Evolutionary conservation across 2,329 filamentous ascomycete species (phyloP).

Genomic region (Decorospora gaudefroyi): DNA sequence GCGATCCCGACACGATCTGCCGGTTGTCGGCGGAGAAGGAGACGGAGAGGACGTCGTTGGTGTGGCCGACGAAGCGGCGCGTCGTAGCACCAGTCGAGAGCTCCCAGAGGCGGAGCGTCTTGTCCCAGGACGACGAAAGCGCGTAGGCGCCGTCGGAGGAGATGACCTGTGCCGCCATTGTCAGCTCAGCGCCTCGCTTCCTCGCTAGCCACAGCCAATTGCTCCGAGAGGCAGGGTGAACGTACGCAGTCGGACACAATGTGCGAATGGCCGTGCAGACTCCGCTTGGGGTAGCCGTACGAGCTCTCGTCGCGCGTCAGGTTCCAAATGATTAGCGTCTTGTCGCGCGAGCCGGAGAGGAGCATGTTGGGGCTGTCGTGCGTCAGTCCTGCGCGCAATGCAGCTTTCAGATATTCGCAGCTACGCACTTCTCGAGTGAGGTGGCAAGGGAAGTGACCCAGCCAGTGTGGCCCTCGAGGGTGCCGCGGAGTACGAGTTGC

Average conservation of each 20-base stretch:
- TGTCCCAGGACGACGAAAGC: slow-evolving; percentile 98
- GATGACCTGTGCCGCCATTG: slow-evolving; percentile 73
- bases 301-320: slow-evolving; percentile 96
- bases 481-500: slow-evolving; percentile 94
- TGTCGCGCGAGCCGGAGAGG: slow-evolving; percentile 95
- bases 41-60: slow-evolving; percentile 98
- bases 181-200: slow-evolving; percentile 37
- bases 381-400: slow-evolving; percentile 41
- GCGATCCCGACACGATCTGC: slow-evolving; percentile 98
- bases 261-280: slow-evolving; percentile 98
- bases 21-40: slow-evolving; percentile 99
- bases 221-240: slow-evolving; percentile 43
- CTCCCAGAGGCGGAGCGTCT: slow-evolving; percentile 99
- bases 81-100: slow-evolving; percentile 96
- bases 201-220: slow-evolving; percentile 37
- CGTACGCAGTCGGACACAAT: slow-evolving; percentile 99
- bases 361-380: slow-evolving; percentile 92
- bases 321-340: slow-evolving; percentile 99
- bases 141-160: slow-evolving; percentile 99
- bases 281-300: slow-evolving; percentile 99
- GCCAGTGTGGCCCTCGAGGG: slow-evolving; percentile 98
- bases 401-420: background rate
- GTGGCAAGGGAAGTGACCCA: slow-evolving; percentile 99
- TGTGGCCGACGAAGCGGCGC: slow-evolving; percentile 98
- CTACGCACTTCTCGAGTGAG: slow-evolving; percentile 88